Conservation (phyloP, 768 basidiomycete genomes). For the Podaxis sp. region DNA sequence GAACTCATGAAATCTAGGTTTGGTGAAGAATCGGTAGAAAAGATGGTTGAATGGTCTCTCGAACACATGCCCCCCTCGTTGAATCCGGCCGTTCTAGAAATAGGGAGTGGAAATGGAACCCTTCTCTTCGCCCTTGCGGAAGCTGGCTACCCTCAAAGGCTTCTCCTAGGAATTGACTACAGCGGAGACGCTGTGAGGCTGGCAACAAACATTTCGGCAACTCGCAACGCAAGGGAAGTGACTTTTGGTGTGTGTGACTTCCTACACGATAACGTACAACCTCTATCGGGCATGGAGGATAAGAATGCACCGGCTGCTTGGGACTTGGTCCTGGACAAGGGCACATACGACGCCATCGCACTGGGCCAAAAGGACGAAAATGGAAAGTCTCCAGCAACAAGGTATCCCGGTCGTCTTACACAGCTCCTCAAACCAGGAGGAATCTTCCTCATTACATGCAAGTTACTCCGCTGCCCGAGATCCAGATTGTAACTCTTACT, state of each 20-base stretch:
- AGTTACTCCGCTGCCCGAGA: conserved; percentile 23
- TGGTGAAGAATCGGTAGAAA: conserved; percentile 69
- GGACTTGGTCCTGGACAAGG: conserved; percentile 83
- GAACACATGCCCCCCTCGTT: conserved; percentile 50
- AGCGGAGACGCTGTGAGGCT: conserved; percentile 70
- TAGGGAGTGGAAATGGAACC: conserved; percentile 81
- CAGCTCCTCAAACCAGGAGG: conserved; percentile 64
- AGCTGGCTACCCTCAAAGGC: conserved; percentile 56
- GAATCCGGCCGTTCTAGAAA: conserved; percentile 62
- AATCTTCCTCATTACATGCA: conserved; percentile 79
- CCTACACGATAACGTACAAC: conserved; percentile 50
- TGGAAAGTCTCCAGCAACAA: conserved; percentile 52
- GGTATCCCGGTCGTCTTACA: conserved; percentile 60
- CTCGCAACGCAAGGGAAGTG: conserved; percentile 42
- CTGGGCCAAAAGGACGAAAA: conserved; percentile 57
- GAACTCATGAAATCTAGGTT: conserved; percentile 53
- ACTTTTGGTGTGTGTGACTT: conserved; percentile 67
- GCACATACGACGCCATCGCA: conserved; percentile 87
- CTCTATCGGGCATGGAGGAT: conserved; percentile 24
- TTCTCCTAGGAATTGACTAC: conserved; percentile 73
- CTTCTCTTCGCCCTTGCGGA: conserved; percentile 71
- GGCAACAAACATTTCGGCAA: conserved; percentile 53
- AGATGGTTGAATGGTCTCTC: conserved; percentile 76
- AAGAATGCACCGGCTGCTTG: conserved; percentile 38
- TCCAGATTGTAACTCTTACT: background rate